Evolutionary conservation across 208 protist genomes (phyloP), one percentile per base, ranked within the genome.

Genomic region (Phytomonas sp.): DNA sequence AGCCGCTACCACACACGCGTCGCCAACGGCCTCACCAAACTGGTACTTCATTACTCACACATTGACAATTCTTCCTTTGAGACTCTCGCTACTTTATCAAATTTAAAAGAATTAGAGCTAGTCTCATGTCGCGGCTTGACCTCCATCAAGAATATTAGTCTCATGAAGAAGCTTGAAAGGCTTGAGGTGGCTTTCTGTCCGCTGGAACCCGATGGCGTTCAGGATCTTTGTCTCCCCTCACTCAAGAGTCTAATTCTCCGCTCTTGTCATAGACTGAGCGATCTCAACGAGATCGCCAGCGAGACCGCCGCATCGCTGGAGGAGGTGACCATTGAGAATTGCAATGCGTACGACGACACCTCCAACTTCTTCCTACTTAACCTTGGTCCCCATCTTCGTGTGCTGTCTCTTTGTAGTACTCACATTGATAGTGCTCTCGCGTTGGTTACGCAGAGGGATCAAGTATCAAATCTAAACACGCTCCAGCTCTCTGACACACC

Each of bases 31-130:
- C 73, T 94, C n/a, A 82, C 82, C 8, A 75, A 78, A 34, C 77
- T 94, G 26, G 79, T 78, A 36, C 64, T 94, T 72, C 85, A 94
- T 67, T 80, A 92, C 71, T 79, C 89, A 17, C 77, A 76, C 13
- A 79, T 94, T 28, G 82, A 88, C 66, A 78, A 83, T 59, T 68
- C 75, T 51, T 92, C 87, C 62, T 94, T 94, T 40, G 84, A 90
- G 53, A 68, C 68, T 0, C 78, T 94, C 29, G 80, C 70, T 7
- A 73, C 75, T 3, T 73, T 91, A 20, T 80, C 67, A 4, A 83
- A 88, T 60, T 70, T 94, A 62, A 63, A 68, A 63, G 77, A 79
- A 66, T 78, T 94, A 56, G 86, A 94, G 78, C 74, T 94, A 33
- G 84, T 91, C 28, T 83, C 77, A 28, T 94, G 89, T 70, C 83